Evolutionary conservation across 176 grass and related monocot species (phyloP).

Genomic region (Thinopyrum elongatum): DNA sequence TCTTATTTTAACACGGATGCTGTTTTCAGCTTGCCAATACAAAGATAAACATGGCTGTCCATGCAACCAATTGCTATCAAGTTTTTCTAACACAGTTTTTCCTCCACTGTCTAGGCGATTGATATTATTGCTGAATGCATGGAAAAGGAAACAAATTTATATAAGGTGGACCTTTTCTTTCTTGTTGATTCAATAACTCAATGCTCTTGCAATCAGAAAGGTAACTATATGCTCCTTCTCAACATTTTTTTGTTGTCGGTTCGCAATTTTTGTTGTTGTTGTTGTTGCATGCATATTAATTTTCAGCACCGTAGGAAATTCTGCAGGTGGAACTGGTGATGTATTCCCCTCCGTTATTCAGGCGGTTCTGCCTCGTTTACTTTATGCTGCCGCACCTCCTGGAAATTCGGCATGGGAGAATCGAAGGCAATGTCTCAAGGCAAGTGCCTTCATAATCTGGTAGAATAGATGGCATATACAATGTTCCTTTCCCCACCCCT

Average conservation of each 20-base stretch:
- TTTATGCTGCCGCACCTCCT: conserved; percentile 76
- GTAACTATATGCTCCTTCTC: conserved; percentile 25
- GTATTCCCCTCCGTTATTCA: conserved; percentile 81
- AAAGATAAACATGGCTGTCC: not conserved
- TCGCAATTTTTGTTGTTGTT: too few relatives aligned
- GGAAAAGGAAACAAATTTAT: conserved; percentile 80
- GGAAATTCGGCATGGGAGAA: conserved; percentile 95
- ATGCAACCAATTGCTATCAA: conserved; percentile 9
- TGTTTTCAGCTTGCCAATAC: not conserved
- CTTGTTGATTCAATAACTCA: conserved; percentile 98
- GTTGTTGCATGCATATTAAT: not conserved
- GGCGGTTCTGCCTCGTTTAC: conserved; percentile 70
- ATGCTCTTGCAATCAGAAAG: conserved; percentile 76
- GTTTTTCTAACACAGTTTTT: conserved; percentile 23
- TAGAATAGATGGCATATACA: conserved; percentile 28
- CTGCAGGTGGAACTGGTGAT: conserved; percentile 73
- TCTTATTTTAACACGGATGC: conserved; percentile 3
- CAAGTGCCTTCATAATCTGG: conserved; percentile 31
- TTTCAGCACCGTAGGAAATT: conserved; percentile 32
- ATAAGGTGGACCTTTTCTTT: conserved; percentile 92
- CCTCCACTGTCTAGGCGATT: conserved; percentile 52
- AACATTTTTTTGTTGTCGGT: not conserved
- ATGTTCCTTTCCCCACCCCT: conserved; percentile 19
- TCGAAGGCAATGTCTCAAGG: conserved; percentile 92
- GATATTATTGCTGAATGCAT: conserved; percentile 70